A percentile compares a stretch with the other conserved stretches of the same genome.
Evolutionary conservation across 352 stramenopile genomes (phyloP).

Genomic region (Globisporangium megalacanthum): DNA sequence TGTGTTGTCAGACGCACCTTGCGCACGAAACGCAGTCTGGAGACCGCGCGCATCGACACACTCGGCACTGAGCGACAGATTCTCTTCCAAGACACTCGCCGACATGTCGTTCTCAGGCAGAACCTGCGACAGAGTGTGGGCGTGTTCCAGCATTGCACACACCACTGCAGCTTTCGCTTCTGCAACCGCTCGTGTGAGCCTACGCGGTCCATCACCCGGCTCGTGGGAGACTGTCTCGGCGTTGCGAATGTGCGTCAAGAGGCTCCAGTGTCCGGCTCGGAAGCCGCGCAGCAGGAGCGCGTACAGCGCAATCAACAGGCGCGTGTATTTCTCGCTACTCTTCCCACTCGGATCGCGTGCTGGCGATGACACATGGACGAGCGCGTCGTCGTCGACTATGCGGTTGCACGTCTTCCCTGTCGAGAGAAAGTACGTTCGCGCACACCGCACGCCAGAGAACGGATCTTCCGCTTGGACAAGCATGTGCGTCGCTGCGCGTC

Average conservation of each 20-base stretch:
- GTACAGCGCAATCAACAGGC: constrained; percentile 33
- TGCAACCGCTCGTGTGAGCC: constrained; percentile 19
- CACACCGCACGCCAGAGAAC: constrained; percentile 58
- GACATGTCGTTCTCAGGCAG: constrained; percentile 16
- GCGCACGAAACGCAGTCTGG: constrained; percentile 7
- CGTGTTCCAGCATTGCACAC: constrained; percentile 11
- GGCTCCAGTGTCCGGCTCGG: constrained; percentile 1
- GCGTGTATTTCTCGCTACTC: constrained; percentile 17
- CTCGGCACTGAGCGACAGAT: constrained; percentile 30
- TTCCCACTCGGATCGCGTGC: constrained; percentile 13
- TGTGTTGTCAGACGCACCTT: constrained; percentile 11
- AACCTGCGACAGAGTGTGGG: constrained; percentile 14
- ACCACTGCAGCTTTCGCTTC: constrained; percentile 18
- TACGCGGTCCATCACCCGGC: constrained; percentile 13
- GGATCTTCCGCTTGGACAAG: constrained; percentile 64
- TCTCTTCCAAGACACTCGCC: constrained; percentile 29
- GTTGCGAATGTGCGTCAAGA: neutral
- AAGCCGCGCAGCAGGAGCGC: constrained; percentile 36
- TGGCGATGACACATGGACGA: constrained; percentile 25
- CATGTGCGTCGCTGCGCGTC: constrained; percentile 50
- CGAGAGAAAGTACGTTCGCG: constrained; percentile 63
- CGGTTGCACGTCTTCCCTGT: constrained; percentile 42
- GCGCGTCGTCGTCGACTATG: constrained; percentile 58
- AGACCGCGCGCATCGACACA: constrained; percentile 40
- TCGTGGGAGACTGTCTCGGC: constrained; percentile 3